Percentiles rank a stretch among this genome's conserved stretches.
phyloP scores from a whole-genome alignment of 305 asterid species.

The Rubia balearica region DNA sequence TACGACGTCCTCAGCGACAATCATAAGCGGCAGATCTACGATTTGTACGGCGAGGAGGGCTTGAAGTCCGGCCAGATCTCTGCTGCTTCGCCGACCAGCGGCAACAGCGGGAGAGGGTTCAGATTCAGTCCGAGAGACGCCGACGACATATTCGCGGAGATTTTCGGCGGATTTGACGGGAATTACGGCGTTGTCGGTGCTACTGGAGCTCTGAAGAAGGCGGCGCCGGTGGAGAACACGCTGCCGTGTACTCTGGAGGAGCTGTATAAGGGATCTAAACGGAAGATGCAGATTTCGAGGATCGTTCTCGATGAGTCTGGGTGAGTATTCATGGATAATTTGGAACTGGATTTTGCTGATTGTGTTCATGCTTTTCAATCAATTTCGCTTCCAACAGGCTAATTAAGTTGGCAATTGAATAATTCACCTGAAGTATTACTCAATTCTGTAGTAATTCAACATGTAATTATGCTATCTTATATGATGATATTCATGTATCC shows the following conservation, averaged over 20 bases:
- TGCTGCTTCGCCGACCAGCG: slow-evolving; percentile 29
- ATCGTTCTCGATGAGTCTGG: slow-evolving; percentile 53
- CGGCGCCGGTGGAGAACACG: slow-evolving; percentile 69
- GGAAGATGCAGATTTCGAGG: slow-evolving; percentile 88
- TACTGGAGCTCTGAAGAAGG: slow-evolving; percentile 49
- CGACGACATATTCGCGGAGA: slow-evolving; percentile 67
- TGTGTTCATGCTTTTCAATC: neutral
- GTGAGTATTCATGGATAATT: slow-evolving; percentile 29
- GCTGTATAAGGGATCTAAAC: slow-evolving; percentile 67
- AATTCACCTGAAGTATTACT: neutral
- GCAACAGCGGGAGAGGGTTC: slow-evolving; percentile 24
- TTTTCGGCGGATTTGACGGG: slow-evolving; percentile 52
- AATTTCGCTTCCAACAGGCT: neutral
- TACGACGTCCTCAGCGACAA: slow-evolving; percentile 78
- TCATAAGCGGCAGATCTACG: slow-evolving; percentile 91
- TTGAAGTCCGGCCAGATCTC: slow-evolving; percentile 44
- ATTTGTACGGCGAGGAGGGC: slow-evolving; percentile 72
- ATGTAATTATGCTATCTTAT: neutral
- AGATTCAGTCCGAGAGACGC: slow-evolving; percentile 58
- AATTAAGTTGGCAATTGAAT: neutral
- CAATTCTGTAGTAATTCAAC: neutral
- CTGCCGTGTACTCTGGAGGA: slow-evolving; percentile 86
- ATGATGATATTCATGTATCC: neutral
- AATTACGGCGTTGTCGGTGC: slow-evolving; percentile 24
- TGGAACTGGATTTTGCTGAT: neutral